Evolutionary conservation across 257 asterid genomes (phyloP), one percentile per base, ranked within the genome.

Genomic region (Perilla frutescens): DNA sequence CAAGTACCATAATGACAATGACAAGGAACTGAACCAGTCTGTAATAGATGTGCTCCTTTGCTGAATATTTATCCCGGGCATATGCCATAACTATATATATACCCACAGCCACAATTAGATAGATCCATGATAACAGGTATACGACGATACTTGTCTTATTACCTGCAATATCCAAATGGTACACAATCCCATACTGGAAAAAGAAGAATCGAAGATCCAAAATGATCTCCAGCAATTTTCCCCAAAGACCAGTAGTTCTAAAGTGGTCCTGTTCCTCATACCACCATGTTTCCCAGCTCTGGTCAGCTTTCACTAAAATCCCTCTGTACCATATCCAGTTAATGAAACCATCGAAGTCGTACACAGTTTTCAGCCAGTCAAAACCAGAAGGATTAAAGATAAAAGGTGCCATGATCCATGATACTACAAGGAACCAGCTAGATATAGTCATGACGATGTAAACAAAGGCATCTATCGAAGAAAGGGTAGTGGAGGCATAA

Each of bases 201-300:
- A 94, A 91, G 96, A 94, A 90, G 83, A 90, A 94, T 10, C 99
- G 95, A 58, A 94, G 93, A 81, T 91, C 92, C 66, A 94, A 70
- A 72, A 94, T 88, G 43, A 94, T 91, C 83, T 94, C 98, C 78
- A 91, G 81, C 73, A 94, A 68, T 72, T 94, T 94, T 34, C 99
- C 97, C 97, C 99, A 94, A 11, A 94, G 90, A 26, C 99, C 97
- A 26, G 99, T 94, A 50, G 92, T 88, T 80, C 96, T 84, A 79
- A 93, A 83, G 78, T 93, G 97, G 57, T 89, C 96, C 75, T 91
- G 97, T 64, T 92, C 98, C 77, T 92, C 96, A 3, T 92, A 90
- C 98, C 98, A 92, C 98, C 98, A 92, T 11, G 90, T 87, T 76
- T 92, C 98, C 98, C 98, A 92, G 77, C 98, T 88, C 64, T 80